Percentiles rank a stretch among this genome's conserved stretches.
Evolutionary conservation across 148 eudicot species (phyloP).

Genomic region (Vaccinium corymbosum): DNA sequence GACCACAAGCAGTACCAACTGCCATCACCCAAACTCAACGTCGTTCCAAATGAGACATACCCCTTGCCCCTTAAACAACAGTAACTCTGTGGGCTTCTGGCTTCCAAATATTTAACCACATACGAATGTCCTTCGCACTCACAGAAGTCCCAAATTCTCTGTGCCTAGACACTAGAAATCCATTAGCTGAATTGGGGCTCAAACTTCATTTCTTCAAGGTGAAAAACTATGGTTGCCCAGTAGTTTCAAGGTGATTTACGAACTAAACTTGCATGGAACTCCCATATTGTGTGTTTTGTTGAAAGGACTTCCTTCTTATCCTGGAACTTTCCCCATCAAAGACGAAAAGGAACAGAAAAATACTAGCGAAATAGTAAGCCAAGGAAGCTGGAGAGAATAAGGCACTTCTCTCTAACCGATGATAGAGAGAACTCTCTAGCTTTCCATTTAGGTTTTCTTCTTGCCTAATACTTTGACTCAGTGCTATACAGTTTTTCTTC

Average conservation of each 20-base stretch:
- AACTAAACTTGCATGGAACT: not conserved
- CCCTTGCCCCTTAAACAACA: not conserved
- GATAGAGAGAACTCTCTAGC: slow-evolving; percentile 1
- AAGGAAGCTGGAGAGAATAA: not conserved
- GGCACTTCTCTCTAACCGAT: not conserved
- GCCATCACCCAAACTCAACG: not conserved
- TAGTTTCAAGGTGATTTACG: not conserved
- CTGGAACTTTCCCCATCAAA: not conserved
- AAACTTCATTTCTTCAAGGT: not conserved
- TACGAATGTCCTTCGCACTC: not conserved
- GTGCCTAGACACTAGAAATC: not conserved
- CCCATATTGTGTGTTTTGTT: not conserved
- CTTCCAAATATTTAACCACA: not conserved
- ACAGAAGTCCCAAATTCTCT: not conserved
- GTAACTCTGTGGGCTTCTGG: not conserved
- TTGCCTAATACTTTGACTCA: not conserved
- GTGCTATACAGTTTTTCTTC: not conserved
- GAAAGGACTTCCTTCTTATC: not conserved
- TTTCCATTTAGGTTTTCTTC: not conserved
- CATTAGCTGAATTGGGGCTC: not conserved
- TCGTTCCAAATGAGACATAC: not conserved
- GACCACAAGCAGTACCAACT: not conserved
- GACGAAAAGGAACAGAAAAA: not conserved
- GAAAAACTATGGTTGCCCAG: not conserved
- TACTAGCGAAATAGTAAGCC: not conserved